Evolutionary conservation across 306 rosid species (phyloP), one percentile per base, ranked within the genome.

Genomic region (Clitoria ternatea): DNA sequence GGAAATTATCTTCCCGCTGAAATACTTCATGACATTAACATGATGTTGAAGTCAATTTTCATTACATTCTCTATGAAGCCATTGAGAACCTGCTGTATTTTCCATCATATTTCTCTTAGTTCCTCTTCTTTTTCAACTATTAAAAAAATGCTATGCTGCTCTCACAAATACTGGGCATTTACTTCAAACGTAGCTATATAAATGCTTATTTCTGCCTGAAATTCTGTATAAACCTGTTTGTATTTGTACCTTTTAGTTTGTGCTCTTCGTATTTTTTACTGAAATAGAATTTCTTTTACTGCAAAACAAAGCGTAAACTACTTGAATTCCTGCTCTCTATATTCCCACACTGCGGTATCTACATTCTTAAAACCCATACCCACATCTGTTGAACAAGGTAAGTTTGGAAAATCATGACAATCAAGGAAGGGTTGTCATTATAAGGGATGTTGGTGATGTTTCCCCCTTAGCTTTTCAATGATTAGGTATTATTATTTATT

Each of bases 401-500:
- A n/a, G 45, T 60, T 45, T 60, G 39, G 3, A 59, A 59, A 56
- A 29, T 43, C 12, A 19, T 32, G 35, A 59, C 11, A 32, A n/a
- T 29, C 61, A 12, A 19, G 35, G 49, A 44, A 37, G 37, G 24
- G 10, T 27, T 49, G 54, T 18, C 26, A 49, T n/a, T 9, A 0
- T 14, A 42, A 56, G 57, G 23, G 56, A 42, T 43, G 26, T 17
- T 0, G 47, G 59, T 36, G 3, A 57, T 57, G 32, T 29, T 29
- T 71, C 23, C 5, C 18, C 42, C 30, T 4, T 8, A 12, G 52
- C 9, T 26, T 54, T 70, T 19, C 49, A 17, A 17, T 26, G 43
- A 56, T 39, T 22, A 7, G 36, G 53, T 50, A 69, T 74, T 68
- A n/a, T n/a, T n/a, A n/a, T n/a, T n/a, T n/a, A 43, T 32, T 68